Conservation (phyloP, 306 rosid species). For the Vigna mungo region DNA sequence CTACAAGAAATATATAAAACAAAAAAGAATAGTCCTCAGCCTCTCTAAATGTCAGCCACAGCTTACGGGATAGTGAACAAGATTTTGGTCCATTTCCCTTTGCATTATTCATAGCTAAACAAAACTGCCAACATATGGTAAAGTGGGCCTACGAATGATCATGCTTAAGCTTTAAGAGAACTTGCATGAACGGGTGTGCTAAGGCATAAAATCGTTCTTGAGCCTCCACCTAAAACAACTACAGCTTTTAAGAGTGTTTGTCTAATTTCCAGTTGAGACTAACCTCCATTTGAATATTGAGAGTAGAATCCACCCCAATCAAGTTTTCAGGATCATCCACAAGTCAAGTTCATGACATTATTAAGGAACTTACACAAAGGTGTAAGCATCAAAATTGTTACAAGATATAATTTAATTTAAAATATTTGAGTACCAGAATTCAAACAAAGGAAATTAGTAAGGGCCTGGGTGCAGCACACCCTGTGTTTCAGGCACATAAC, state of each 20-base stretch:
- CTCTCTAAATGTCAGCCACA: too few relatives aligned
- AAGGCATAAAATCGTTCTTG: background rate
- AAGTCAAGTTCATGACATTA: background rate
- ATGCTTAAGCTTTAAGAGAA: background rate
- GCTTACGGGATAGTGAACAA: too few relatives aligned
- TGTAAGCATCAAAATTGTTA: background rate
- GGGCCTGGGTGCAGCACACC: background rate
- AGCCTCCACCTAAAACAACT: background rate
- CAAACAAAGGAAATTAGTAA: background rate
- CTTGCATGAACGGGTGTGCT: background rate
- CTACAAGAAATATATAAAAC: too few relatives aligned
- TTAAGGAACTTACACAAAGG: background rate
- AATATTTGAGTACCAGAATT: background rate
- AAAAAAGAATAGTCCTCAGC: too few relatives aligned
- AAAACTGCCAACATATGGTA: background rate
- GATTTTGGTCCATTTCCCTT: too few relatives aligned
- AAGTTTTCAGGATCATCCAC: background rate
- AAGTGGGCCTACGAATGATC: background rate
- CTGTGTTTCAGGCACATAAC: background rate
- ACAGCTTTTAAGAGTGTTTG: background rate
- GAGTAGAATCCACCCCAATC: background rate
- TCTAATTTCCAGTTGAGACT: background rate
- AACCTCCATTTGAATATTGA: background rate
- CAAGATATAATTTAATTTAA: background rate
- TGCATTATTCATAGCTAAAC: background rate